These are phyloP conservation scores for Ustilago crameri DNA, from an alignment of 1,284 basidiomycete species.

Conservation along the genomic window DNA sequence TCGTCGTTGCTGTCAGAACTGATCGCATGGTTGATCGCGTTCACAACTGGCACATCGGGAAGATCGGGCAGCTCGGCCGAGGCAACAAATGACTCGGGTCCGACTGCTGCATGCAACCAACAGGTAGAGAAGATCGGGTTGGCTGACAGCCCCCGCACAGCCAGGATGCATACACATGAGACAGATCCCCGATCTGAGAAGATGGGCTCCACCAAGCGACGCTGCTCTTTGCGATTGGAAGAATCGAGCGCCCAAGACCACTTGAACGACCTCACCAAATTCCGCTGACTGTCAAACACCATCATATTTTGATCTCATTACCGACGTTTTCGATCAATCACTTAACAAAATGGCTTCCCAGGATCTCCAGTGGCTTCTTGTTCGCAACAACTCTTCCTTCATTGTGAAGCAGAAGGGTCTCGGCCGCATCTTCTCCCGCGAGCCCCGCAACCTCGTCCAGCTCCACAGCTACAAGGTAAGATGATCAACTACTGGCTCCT, in stretches of 20 bases:
- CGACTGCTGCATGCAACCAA: neutral
- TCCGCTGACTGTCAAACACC: conserved; percentile 18
- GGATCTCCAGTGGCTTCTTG: conserved; percentile 67
- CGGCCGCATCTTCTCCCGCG: conserved; percentile 65
- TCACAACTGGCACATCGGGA: neutral
- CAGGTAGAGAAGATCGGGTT: neutral
- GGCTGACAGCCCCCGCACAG: too few species aligned
- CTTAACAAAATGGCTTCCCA: conserved; percentile 57
- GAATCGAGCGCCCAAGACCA: neutral
- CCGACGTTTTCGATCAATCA: neutral
- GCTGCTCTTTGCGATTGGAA: neutral
- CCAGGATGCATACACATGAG: too few species aligned
- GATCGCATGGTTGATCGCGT: too few species aligned
- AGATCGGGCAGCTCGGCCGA: neutral
- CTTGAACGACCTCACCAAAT: neutral
- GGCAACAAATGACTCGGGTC: neutral
- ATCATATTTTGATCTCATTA: conserved; percentile 26
- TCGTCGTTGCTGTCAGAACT: too few species aligned
- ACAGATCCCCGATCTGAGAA: neutral
- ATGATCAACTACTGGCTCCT: neutral
- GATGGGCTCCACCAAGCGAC: too few species aligned
- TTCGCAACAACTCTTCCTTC: conserved; percentile 62
- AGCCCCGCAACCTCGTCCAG: conserved; percentile 63
- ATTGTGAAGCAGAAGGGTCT: conserved; percentile 67
- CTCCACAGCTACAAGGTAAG: conserved; percentile 67